Base-by-base conservation (phyloP, 2,329 filamentous ascomycete genomes). In the Capronia epimyces region DNA sequence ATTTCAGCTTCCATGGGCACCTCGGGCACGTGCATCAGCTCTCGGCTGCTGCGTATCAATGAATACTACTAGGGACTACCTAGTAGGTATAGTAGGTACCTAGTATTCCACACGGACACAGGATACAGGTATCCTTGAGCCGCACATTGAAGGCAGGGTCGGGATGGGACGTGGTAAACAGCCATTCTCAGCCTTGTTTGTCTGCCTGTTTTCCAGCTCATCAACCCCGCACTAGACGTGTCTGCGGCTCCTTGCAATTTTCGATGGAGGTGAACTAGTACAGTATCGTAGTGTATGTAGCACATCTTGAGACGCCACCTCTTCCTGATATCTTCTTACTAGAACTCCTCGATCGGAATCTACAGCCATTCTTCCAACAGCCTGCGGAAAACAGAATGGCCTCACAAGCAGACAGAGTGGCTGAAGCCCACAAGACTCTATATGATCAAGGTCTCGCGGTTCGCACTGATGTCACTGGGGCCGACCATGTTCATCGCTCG, bases 371-470 rank as follows among this genome's bases (percentile, higher is more conserved):
- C 8, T 6, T 18, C 10, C 37, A 40, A 10, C 37, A 18, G n/a
- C 9, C 9, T 21, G 6, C 16, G 10, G 18, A 12, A 10, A 40
- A 37, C 8, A 37, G 6, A 20, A 40, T 22, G 20, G 16, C 8
- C 20, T 15, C 20, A 21, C 16, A 5, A 4, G 36, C 37, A n/a
- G 46, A 59, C 40, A 53, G 53, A 25, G 47, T 55, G 40, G 53
- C 54, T 18, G 50, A 60, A 47, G 59, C 60, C 9, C 74, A 82
- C 67, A 75, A 79, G 59, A 67, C 75, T 43, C 72, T 83, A 40
- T 84, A 81, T 67, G 75, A 81, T 5, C 74, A 78, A 57, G 82
- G 82, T 29, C 69, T 84, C 49, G 73, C 78, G 60, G 76, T 81
- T 62, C 79, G 82, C 29, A 73, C 76, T 45, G 72, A 72, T 54